Conservation (phyloP, 768 basidiomycete genomes). For the Rhizopogon rudus region DNA sequence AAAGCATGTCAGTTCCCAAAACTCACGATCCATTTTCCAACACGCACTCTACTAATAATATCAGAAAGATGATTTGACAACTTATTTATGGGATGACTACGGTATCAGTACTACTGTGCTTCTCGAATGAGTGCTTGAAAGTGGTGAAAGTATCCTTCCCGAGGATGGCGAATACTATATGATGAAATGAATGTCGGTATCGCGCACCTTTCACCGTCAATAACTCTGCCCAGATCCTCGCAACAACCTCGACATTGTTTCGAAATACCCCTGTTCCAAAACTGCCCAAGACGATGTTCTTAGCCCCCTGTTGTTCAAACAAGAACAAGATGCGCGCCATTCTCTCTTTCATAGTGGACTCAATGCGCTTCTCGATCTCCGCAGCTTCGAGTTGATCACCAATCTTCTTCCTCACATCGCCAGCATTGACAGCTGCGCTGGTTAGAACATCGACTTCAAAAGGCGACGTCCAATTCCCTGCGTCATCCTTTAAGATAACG, state of each 20-base stretch:
- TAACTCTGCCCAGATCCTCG: conserved; percentile 60
- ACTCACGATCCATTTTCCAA: too few relatives aligned
- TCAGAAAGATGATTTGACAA: too few relatives aligned
- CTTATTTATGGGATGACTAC: neutral
- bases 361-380: conserved; percentile 37
- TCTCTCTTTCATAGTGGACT: conserved; percentile 57
- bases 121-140: conserved; percentile 35
- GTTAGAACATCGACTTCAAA: conserved; percentile 63
- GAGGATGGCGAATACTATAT: conserved; percentile 63
- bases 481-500: conserved; percentile 58
- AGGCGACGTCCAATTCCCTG: conserved; percentile 51
- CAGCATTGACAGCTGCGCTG: conserved; percentile 73
- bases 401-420: conserved; percentile 33
- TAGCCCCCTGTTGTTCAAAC: conserved; percentile 57
- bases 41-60: too few relatives aligned
- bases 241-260: conserved; percentile 56
- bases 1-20: neutral
- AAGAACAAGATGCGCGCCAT: conserved; percentile 65
- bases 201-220: conserved; percentile 43
- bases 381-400: neutral
- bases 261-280: conserved; percentile 78
- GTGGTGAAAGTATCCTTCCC: conserved; percentile 42
- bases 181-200: conserved; percentile 56
- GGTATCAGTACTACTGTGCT: conserved; percentile 1
- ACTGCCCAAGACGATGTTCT: conserved; percentile 62